Evolutionary conservation across 2,329 filamentous ascomycete genomes (phyloP).

Genomic region (Fusarium incarnatum): DNA sequence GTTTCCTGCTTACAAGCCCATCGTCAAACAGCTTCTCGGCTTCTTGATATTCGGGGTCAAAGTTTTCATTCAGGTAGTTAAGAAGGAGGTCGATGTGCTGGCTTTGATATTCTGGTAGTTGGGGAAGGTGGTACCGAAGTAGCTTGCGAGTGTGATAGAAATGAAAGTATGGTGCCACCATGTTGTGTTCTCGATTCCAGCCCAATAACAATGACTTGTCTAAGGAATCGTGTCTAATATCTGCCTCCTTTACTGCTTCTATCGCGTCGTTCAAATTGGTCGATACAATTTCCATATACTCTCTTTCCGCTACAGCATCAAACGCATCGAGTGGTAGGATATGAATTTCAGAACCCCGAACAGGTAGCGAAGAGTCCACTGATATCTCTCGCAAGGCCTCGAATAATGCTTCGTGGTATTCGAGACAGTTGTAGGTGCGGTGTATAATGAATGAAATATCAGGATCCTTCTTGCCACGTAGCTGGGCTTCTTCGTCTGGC

Average conservation of each 20-base stretch:
- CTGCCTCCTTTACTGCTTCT: not conserved
- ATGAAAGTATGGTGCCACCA: not conserved
- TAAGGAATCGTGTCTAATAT: not conserved
- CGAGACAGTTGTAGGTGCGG: not conserved
- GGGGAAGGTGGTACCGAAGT: not conserved
- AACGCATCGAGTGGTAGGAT: not conserved
- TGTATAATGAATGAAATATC: not conserved
- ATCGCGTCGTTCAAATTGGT: not conserved
- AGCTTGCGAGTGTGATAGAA: not conserved
- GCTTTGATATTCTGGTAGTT: accelerated
- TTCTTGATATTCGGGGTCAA: not conserved
- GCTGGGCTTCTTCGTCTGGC: not conserved
- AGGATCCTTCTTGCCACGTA: not conserved
- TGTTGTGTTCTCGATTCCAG: not conserved
- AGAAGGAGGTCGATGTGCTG: not conserved
- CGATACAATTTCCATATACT: not conserved
- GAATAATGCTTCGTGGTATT: not conserved
- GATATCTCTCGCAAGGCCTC: not conserved
- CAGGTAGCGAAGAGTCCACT: no score
- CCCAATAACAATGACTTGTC: not conserved
- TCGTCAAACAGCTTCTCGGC: accelerated
- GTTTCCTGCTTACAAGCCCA: not conserved
- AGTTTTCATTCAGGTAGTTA: accelerated
- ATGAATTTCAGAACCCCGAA: accelerated
- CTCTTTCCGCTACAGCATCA: not conserved